Evolutionary conservation across 2,329 filamentous ascomycete species (phyloP), one percentile per base, ranked within the genome.

Genomic region (Venturia pyrina): DNA sequence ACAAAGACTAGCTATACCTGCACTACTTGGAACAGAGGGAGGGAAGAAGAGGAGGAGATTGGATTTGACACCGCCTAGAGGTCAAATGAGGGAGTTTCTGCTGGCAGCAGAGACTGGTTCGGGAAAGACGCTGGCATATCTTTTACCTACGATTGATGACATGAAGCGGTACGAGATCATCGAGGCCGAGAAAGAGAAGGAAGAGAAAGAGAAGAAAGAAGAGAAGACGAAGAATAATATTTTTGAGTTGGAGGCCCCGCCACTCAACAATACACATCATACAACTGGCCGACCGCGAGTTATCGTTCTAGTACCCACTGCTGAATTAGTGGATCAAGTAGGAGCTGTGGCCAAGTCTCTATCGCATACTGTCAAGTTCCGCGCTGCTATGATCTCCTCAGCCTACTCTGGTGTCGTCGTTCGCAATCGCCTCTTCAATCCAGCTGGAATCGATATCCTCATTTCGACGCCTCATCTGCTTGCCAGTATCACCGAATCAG

Each of bases 41-140:
- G 77, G 77, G 6, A 76, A 75, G 65, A 75, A 68, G 72, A 73
- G 70, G 65, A 68, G 63, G 48, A 40, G 53, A 28, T 8, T 71
- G 72, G 67, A 75, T 73, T 50, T 69, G 72, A 46, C 69, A 68
- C 5, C 65, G 74, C 2, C 72, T 71, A 63, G 68, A 67, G 72
- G 73, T 56, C 70, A 73, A 48, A 82, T 84, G 72, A 79, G 86
- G 65, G 82, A 87, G 64, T 97, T 91, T 73, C 82, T 99, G 15
- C 82, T 99, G 62, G 95, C 95, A 4, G 95, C 95, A 13, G 95
- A 99, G 80, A 99, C 95, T 0, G 95, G 95, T 15, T 98, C 95
- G 0, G 95, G 95, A 67, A 99, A 99, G 80, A 99, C 95, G 0
- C 80, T 99, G 68, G 91, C 95, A 10, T 99, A 99, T 73, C 80